A percentile compares a stretch with the other conserved stretches of the same genome.
phyloP scores from a whole-genome alignment of 1,139 yeast genomes.

The Suhomyces yuchorum region DNA sequence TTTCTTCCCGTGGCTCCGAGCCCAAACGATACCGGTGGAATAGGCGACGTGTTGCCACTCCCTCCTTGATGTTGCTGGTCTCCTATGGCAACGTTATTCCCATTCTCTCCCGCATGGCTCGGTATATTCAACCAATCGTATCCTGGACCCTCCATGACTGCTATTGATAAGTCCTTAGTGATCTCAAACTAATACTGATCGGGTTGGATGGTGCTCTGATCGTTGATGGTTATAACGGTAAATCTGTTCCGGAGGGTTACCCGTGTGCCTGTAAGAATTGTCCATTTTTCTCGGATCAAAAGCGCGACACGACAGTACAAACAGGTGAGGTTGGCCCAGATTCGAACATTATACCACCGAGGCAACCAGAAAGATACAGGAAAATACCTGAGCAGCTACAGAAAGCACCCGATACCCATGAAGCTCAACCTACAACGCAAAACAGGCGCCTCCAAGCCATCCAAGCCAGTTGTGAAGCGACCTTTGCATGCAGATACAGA shows the following conservation, averaged over 20 bases:
- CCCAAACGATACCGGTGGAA: conserved; percentile 41
- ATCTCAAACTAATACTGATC: not conserved
- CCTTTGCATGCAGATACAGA: not conserved
- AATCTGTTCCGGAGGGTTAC: not conserved
- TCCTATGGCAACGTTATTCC: not conserved
- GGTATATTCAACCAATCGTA: conserved; percentile 44
- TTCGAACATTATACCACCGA: not conserved
- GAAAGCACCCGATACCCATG: not conserved
- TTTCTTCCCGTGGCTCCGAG: conserved; percentile 9
- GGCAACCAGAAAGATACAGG: not conserved
- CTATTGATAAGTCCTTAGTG: not conserved
- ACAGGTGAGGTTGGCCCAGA: not conserved
- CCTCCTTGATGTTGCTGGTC: conserved; percentile 6
- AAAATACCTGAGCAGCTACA: not conserved
- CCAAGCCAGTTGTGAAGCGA: conserved; percentile 1
- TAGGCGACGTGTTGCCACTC: conserved; percentile 27
- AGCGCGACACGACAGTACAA: conserved; percentile 5
- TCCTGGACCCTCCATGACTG: conserved; percentile 32
- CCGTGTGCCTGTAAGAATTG: not conserved
- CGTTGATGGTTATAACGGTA: conserved; percentile 1
- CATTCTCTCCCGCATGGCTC: conserved; percentile 5
- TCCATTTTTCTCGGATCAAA: conserved; percentile 11
- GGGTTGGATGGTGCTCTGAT: not conserved
- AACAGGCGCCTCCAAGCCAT: not conserved
- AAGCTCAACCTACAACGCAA: conserved; percentile 2